Base-by-base conservation (phyloP, 177 flowering plant species). In the Vitis hybrid region DNA sequence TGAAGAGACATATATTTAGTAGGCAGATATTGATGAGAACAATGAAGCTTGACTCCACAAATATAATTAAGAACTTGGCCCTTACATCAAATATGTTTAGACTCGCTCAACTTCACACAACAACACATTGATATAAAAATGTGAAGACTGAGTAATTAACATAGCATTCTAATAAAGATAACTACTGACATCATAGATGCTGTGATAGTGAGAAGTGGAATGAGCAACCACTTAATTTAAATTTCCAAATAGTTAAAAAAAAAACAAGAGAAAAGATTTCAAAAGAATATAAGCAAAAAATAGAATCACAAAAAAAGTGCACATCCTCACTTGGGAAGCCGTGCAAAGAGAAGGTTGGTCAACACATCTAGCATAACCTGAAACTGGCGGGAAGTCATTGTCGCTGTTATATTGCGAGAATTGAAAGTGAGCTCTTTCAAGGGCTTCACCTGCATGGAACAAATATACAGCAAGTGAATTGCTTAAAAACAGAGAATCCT, bases 311-410 rank as follows among this genome's bases (percentile, higher is more conserved):
- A 18, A 64, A 57, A 65, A 35, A 14, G 19, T 57, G 19, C 60
- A 66, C 27, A 58, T 75, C 21, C 97, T 89, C 80, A 96, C 99
- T 93, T 96, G 73, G 99, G 97, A 76, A 87, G 94, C 65, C 98
- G 85, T 48, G 98, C 95, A 80, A 93, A 96, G 67, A 96, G 97
- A 78, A 96, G 97, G 78, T 91, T 96, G 75, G 88, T 92, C 82
- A 96, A 79, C 67, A 96, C 93, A 87, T 92, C 99, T 71, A 92
- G 86, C 99, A 96, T 96, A 78, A 96, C 97, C 74, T 93, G 98
- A 76, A 93, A 96, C 80, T 96, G 99, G 58, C 99, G 97, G 60
- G 99, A 96, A 14, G 99, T 93, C 99, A 96, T 96, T 71, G 97
- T 83, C 66, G 99, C 98, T 2, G 88, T 86, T 70, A 96, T 93